Evolutionary conservation across 1,284 basidiomycete species (phyloP).

Genomic region (Moesziomyces parantarcticus): DNA sequence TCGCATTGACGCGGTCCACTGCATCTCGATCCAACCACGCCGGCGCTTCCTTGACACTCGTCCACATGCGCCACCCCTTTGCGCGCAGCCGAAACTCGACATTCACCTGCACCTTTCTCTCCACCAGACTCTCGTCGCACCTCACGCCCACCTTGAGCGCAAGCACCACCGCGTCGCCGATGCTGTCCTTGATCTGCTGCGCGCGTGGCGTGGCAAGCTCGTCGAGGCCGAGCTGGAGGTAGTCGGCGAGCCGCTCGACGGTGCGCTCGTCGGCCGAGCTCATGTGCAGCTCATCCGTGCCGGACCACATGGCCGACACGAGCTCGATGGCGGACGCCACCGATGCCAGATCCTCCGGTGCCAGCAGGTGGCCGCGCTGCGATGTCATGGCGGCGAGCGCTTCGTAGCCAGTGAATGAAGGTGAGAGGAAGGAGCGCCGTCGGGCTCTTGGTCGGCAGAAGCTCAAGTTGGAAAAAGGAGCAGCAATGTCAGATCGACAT

Average conservation of each 20-base stretch:
- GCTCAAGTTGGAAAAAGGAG: too few relatives aligned
- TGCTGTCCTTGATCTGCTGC: conserved; percentile 20
- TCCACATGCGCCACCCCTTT: conserved; percentile 16
- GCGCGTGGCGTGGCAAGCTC: conserved; percentile 14
- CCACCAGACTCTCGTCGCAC: conserved; percentile 1
- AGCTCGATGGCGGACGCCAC: conserved; percentile 39
- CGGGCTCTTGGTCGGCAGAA: too few relatives aligned
- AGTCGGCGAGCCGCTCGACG: conserved; percentile 22
- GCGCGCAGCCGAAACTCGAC: conserved; percentile 19
- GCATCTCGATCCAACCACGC: conserved; percentile 21
- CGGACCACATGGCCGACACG: conserved; percentile 53
- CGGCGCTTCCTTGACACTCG: conserved; percentile 22
- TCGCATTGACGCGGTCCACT: conserved; percentile 22
- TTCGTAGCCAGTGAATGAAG: too few relatives aligned
- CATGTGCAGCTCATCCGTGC: conserved; percentile 30
- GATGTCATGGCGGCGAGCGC: too few relatives aligned
- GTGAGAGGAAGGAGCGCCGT: too few relatives aligned
- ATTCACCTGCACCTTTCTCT: conserved; percentile 15
- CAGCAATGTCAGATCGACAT: too few relatives aligned
- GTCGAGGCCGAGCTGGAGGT: conserved; percentile 30
- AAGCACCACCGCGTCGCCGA: conserved; percentile 25
- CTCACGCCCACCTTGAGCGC: conserved; percentile 26
- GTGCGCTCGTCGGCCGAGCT: conserved; percentile 6
- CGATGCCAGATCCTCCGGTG: conserved; percentile 34
- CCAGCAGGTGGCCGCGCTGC: conserved; percentile 7